Conservation (phyloP, 306 rosid species). For the Malus sieversii region DNA sequence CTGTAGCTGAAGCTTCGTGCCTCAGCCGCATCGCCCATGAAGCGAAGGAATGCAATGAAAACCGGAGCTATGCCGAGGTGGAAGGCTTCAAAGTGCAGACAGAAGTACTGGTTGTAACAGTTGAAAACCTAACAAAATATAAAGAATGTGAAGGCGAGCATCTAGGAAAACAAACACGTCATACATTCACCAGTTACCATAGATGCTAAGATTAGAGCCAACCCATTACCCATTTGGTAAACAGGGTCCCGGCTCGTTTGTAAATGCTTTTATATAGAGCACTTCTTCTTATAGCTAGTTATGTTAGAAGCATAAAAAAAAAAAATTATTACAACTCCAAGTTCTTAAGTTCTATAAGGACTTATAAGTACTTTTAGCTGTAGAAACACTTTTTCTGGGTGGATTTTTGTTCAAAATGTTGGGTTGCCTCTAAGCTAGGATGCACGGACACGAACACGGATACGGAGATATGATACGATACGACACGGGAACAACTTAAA, state of each 20-base stretch:
- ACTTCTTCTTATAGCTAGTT: too few species aligned
- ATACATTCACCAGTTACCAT: background rate
- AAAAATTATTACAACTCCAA: too few species aligned
- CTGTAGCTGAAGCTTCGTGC: constrained; percentile 25
- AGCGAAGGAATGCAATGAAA: constrained; percentile 25
- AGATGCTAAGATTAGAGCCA: background rate
- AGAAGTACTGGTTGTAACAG: constrained; percentile 23
- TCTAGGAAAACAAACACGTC: background rate
- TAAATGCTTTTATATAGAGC: too few species aligned
- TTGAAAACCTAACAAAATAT: constrained; percentile 10
- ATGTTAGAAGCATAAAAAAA: too few species aligned
- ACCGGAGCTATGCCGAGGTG: constrained; percentile 34
- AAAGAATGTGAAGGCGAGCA: background rate
- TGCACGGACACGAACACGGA: too few species aligned
- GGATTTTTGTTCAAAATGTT: too few species aligned
- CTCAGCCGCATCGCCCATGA: constrained; percentile 26
- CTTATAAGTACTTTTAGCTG: too few species aligned
- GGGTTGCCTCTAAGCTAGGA: too few species aligned
- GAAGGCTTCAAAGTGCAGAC: constrained; percentile 40
- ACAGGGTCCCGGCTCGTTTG: background rate
- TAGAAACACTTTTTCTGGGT: too few species aligned
- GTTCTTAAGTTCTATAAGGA: too few species aligned
- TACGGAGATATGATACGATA: too few species aligned
- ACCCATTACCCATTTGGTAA: background rate
- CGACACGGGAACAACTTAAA: too few species aligned